Conservation (phyloP, 345 rosid genomes). For the Camelina neglecta region DNA sequence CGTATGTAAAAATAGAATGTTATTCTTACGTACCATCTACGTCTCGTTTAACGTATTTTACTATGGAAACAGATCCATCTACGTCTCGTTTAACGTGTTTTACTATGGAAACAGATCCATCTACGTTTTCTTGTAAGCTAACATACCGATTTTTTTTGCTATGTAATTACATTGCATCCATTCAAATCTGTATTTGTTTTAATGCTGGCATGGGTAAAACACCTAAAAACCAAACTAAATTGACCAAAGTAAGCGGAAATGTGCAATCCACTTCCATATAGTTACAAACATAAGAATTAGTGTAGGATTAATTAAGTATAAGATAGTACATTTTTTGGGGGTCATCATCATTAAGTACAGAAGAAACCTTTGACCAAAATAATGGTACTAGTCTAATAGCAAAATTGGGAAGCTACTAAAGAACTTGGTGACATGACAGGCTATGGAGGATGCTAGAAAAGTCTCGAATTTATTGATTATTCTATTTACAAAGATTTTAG, state of each 20-base stretch:
- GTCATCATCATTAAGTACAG: not conserved
- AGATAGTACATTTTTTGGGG: not conserved
- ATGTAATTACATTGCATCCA: not conserved
- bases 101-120: no score
- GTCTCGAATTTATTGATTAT: slow-evolving; percentile 12
- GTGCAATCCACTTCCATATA: not conserved
- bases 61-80: no score
- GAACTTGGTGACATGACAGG: no score
- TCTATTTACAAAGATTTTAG: slow-evolving; percentile 16
- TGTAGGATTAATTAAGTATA: not conserved
- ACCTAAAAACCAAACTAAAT: not conserved
- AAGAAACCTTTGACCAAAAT: not conserved
- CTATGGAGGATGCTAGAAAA: slow-evolving; percentile 2
- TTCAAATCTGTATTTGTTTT: no score
- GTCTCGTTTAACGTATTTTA: no score
- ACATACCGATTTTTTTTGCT: not conserved
- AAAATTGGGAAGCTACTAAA: not conserved
- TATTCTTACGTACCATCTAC: no score
- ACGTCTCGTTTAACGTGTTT: no score
- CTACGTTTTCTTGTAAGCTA: no score
- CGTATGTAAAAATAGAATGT: no score
- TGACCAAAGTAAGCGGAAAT: not conserved
- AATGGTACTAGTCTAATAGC: not conserved
- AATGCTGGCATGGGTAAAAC: not conserved
- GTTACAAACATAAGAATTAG: not conserved